Base-by-base conservation (phyloP, 2,329 filamentous ascomycete genomes). In the Diatrype stigma region DNA sequence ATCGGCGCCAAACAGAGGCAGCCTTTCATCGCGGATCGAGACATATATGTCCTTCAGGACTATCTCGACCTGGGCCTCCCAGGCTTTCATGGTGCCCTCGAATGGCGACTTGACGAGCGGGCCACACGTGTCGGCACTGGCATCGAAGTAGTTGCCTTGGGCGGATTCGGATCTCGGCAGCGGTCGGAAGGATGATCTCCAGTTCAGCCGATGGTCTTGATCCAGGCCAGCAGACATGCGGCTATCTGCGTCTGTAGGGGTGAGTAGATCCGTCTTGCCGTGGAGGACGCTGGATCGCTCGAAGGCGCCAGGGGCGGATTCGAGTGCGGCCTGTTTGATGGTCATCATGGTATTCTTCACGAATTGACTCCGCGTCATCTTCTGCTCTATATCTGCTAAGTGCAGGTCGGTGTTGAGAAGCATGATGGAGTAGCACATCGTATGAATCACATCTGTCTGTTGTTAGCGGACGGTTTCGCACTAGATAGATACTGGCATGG, bases 321-420 rank as follows among this genome's bases (percentile, higher is more conserved):
- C 90, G 37, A 79, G 75, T 10, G 91, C 79, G 12, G 89, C 85
- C 46, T 90, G 85, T 52, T 82, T 84, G 55, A 99, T 89, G 0
- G 93, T 96, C 1, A 89, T 87, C 77, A 97, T 86, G 4, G 94
- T 96, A 66, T 99, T 99, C 70, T 95, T 96, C 65, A 99, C 82
- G 64, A 97, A 99, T 64, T 97, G 93, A 56, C 80, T 86, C 50
- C 89, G 84, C 1, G 93, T 97, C 94, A 99, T 99, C 74, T 96
- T 96, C 61, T 89, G 85, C 55, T 96, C 91, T 60, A 97, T 96
- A 65, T 97, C 92, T 52, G 93, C 94, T 63, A 97, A 71, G 64
- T 99, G 93, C 50, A 99, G 76, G 73, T 99, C 94, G 32, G 94
- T 99, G 64, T 99, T 99, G 56, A 99, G 79, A 11, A 99, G 79